Evolutionary conservation across 768 basidiomycete species (phyloP).

Genomic region (Calocybe indica): DNA sequence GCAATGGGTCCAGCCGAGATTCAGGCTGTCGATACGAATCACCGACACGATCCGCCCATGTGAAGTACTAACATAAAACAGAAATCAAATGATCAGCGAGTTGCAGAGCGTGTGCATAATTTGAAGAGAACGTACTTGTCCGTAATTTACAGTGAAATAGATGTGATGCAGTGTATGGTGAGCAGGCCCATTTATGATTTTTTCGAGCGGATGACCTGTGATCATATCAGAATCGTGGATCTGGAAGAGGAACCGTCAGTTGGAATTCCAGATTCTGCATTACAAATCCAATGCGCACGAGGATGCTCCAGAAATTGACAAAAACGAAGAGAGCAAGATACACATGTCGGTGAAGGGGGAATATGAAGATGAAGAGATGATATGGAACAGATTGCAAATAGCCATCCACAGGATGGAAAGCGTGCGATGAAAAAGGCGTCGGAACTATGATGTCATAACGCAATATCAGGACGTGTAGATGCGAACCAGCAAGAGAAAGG

Average conservation of each 20-base stretch:
- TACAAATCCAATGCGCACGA: conserved; percentile 44
- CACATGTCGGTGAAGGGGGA: conserved; percentile 82
- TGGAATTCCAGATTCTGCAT: no score
- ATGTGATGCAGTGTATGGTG: conserved; percentile 97
- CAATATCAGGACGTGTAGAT: not conserved
- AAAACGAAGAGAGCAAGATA: conserved; percentile 86
- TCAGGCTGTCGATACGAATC: conserved; percentile 89
- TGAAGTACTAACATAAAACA: conserved; percentile 75
- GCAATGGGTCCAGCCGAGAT: conserved; percentile 76
- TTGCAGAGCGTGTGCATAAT: not conserved
- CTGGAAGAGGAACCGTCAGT: conserved; percentile 27
- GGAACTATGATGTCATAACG: conserved; percentile 53
- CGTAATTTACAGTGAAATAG: conserved; percentile 96
- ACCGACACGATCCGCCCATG: conserved; percentile 82
- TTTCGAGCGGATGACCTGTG: conserved; percentile 83
- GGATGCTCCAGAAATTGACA: conserved; percentile 92
- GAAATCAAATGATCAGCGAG: conserved; percentile 1
- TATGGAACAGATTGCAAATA: conserved; percentile 93
- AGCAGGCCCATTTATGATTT: conserved; percentile 93
- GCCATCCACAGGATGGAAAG: conserved; percentile 96
- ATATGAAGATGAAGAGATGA: conserved; percentile 84
- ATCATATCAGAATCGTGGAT: conserved; percentile 99
- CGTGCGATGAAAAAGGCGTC: conserved; percentile 95
- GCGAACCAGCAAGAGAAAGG: not conserved
- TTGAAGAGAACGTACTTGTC: conserved; percentile 50